Conservation (phyloP, 108 stramenopile species). For the Bacterosira constricta region DNA sequence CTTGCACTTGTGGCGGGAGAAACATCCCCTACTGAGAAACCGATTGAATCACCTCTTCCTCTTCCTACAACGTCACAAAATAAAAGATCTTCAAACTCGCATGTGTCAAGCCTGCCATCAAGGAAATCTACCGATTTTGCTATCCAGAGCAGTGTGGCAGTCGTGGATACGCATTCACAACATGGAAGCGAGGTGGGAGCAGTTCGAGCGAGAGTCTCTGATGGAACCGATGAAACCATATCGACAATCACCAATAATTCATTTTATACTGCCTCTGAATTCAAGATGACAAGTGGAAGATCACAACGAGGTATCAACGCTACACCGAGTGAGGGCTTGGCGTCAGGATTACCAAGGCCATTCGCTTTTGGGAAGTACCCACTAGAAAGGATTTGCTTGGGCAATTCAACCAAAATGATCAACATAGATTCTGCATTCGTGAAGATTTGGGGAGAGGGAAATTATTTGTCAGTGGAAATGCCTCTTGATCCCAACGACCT, state of each 20-base stretch:
- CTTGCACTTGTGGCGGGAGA: not conserved
- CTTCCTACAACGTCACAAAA: no score
- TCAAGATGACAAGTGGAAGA: no score
- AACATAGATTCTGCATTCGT: not conserved
- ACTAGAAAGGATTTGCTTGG: conserved; percentile 1
- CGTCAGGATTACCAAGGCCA: not conserved
- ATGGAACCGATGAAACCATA: no score
- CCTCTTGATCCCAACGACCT: not conserved
- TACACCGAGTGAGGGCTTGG: not conserved
- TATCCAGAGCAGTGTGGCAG: not conserved
- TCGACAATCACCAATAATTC: no score
- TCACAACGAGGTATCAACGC: no score
- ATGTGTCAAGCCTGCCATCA: not conserved
- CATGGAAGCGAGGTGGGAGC: not conserved
- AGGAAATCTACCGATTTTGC: not conserved
- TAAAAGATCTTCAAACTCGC: no score
- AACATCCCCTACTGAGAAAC: not conserved
- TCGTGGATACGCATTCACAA: not conserved
- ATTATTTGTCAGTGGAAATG: conserved; percentile 1
- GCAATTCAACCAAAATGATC: not conserved
- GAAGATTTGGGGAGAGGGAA: not conserved
- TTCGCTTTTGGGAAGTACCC: not conserved
- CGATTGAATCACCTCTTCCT: no score
- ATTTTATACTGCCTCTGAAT: no score
- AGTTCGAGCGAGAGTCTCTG: no score